Percentiles rank a stretch among this genome's conserved stretches.
Evolutionary conservation across 768 basidiomycete species (phyloP).

Genomic region (Pholiota conissans): DNA sequence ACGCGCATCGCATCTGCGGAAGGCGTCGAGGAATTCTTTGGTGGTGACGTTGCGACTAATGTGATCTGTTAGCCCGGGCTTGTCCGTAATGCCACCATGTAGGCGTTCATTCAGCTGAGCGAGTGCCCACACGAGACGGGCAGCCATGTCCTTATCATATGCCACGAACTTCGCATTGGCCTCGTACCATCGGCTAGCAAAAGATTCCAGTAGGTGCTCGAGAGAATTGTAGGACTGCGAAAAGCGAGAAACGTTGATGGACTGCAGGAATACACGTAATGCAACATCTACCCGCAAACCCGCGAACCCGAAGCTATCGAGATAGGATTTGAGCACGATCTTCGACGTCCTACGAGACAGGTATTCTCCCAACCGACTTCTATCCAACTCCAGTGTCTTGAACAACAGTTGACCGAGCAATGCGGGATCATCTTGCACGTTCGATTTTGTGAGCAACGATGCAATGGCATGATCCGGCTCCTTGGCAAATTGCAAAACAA

Average conservation of each 20-base stretch:
- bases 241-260: slow-evolving; percentile 57
- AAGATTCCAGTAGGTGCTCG: slow-evolving; percentile 78
- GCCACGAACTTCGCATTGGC: slow-evolving; percentile 78
- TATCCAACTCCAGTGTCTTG: slow-evolving; percentile 82
- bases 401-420: slow-evolving; percentile 80
- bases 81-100: slow-evolving; percentile 70
- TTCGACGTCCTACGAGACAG: slow-evolving; percentile 74
- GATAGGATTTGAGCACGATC: slow-evolving; percentile 75
- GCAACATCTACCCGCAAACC: slow-evolving; percentile 87
- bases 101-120: slow-evolving; percentile 88
- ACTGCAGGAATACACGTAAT: slow-evolving; percentile 84
- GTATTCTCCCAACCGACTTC: slow-evolving; percentile 81
- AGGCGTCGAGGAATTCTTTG: slow-evolving; percentile 83
- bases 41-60: slow-evolving; percentile 60
- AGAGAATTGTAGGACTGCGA: slow-evolving; percentile 41
- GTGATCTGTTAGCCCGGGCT: slow-evolving; percentile 54
- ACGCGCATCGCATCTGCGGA: slow-evolving; percentile 75
- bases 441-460: slow-evolving; percentile 64
- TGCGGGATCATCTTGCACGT: slow-evolving; percentile 61
- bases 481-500: slow-evolving; percentile 76
- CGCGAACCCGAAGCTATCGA: slow-evolving; percentile 85
- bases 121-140: slow-evolving; percentile 75
- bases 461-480: slow-evolving; percentile 81
- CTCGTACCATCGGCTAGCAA: slow-evolving; percentile 89
- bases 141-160: slow-evolving; percentile 80